These are phyloP conservation scores for Colletotrichum musicola DNA, from an alignment of 2,329 filamentous ascomycete genomes.

Conservation along the genomic window DNA sequence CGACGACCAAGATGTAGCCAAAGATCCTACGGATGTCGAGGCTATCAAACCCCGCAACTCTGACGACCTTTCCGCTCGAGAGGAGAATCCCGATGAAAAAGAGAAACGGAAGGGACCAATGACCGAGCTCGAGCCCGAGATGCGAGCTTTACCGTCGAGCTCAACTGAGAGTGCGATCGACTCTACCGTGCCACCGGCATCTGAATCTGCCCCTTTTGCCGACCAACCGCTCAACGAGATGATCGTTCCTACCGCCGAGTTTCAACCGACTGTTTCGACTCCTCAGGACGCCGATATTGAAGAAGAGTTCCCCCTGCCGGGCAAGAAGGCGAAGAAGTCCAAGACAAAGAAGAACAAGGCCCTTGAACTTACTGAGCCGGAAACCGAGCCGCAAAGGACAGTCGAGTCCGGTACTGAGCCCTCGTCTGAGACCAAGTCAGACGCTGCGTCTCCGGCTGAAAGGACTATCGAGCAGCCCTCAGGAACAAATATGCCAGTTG, in stretches of 20 bases:
- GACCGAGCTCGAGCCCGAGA: background rate
- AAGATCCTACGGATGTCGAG: background rate
- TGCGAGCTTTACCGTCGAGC: background rate
- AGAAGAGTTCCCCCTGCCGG: conserved; percentile 34
- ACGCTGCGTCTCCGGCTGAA: background rate
- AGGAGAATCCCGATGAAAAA: background rate
- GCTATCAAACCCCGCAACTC: background rate
- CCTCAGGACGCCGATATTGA: conserved; percentile 36
- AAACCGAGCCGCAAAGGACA: conserved; percentile 41
- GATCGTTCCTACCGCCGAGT: background rate
- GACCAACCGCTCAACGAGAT: background rate
- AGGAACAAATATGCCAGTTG: background rate
- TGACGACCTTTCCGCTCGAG: background rate
- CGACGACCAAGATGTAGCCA: background rate
- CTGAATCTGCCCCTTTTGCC: background rate
- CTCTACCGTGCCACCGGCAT: background rate
- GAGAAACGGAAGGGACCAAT: background rate
- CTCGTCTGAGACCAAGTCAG: background rate
- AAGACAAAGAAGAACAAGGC: conserved; percentile 29
- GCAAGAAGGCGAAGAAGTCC: conserved; percentile 35
- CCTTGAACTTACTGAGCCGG: conserved; percentile 33
- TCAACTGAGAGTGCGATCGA: background rate
- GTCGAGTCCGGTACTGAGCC: conserved; percentile 28
- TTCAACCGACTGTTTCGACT: background rate
- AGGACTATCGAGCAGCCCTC: background rate